phyloP scores from a whole-genome alignment of 2,329 filamentous ascomycete genomes.

The Talaromyces sp. region DNA sequence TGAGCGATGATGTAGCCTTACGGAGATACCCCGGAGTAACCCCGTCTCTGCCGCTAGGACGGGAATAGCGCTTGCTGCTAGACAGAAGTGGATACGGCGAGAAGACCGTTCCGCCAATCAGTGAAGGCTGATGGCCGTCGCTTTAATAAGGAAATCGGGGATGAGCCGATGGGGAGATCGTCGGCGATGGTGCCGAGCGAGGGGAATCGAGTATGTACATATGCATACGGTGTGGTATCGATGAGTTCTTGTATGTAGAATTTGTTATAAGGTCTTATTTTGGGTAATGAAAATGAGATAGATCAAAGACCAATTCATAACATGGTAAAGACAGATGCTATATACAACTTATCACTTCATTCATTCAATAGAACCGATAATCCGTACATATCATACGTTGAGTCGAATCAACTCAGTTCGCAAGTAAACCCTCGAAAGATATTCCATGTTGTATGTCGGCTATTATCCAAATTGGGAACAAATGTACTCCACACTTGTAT shows the following conservation, averaged over 20 bases:
- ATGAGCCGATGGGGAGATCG: neutral
- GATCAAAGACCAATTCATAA: no score
- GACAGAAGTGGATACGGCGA: neutral
- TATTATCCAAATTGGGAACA: neutral
- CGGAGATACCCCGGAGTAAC: neutral
- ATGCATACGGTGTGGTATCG: neutral
- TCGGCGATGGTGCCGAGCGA: neutral
- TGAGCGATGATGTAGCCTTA: neutral
- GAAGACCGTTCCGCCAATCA: conserved; percentile 1
- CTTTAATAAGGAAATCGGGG: neutral
- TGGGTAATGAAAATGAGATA: neutral
- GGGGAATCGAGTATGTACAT: neutral
- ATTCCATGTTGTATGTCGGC: neutral
- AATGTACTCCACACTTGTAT: neutral
- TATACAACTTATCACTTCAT: no score
- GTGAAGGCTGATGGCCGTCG: neutral
- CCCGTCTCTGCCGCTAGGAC: neutral
- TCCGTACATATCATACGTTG: neutral
- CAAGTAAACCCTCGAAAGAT: neutral
- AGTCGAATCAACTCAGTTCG: neutral
- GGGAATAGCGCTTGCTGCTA: neutral
- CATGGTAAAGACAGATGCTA: no score
- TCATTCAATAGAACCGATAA: neutral
- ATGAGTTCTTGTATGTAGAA: neutral
- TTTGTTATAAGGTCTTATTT: neutral